Conservation (phyloP, 139 green algal genomes). For the Chlorella sp. region DNA sequence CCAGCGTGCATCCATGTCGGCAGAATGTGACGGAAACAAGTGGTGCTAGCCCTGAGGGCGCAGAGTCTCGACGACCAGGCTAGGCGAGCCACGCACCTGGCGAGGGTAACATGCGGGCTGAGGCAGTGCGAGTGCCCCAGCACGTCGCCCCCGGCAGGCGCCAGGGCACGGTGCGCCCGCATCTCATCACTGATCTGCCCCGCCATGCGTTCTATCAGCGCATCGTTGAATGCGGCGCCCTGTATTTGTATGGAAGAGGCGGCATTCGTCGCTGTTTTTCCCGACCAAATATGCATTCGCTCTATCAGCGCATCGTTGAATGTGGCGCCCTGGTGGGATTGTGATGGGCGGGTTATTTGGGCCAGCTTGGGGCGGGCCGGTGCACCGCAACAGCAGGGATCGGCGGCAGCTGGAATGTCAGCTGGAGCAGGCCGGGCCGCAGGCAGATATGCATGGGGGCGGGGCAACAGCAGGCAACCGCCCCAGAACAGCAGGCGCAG, state of each 20-base stretch:
- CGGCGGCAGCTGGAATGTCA: not conserved
- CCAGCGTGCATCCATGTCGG: too few species aligned
- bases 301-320: slow-evolving; percentile 1
- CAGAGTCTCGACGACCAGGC: too few species aligned
- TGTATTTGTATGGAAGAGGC: not conserved
- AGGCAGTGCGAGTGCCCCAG: not conserved
- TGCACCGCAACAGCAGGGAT: not conserved
- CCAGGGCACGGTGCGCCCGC: not conserved
- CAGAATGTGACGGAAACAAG: too few species aligned
- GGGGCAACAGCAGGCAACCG: too few species aligned
- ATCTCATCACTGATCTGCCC: not conserved
- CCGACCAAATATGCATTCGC: too few species aligned
- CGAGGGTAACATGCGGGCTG: not conserved
- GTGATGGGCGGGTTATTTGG: too few species aligned
- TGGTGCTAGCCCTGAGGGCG: too few species aligned
- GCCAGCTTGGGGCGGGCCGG: not conserved
- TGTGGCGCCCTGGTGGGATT: not conserved
- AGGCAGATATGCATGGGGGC: too few species aligned
- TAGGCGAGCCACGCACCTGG: not conserved
- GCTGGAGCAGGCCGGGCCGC: too few species aligned
- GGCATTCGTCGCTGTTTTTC: too few species aligned
- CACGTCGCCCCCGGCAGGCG: not conserved
- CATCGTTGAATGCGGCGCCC: not conserved
- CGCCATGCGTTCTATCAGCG: slow-evolving; percentile 1
- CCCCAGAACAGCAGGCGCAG: too few species aligned